These are phyloP conservation scores for Phytophthora pseudosyringae DNA, from an alignment of 352 stramenopile genomes.

Conservation along the genomic window DNA sequence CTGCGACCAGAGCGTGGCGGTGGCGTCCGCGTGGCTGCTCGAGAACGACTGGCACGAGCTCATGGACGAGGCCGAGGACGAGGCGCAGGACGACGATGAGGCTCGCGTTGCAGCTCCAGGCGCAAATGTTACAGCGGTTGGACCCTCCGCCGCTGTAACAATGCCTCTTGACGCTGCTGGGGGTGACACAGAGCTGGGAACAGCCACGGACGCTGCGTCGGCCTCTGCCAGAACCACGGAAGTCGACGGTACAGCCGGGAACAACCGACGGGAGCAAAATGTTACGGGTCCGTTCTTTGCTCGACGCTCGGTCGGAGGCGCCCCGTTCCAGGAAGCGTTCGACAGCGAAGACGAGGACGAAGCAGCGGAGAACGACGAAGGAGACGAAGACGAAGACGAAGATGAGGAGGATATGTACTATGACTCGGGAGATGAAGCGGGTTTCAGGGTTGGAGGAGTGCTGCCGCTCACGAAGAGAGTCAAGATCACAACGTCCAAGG, in stretches of 20 bases:
- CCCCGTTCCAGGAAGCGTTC: conserved; percentile 16
- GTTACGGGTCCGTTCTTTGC: neutral
- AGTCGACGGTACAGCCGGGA: no score
- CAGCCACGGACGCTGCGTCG: no score
- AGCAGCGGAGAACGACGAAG: conserved; percentile 49
- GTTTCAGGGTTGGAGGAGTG: conserved; percentile 30
- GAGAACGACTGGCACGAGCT: conserved; percentile 70
- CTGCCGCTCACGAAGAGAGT: conserved; percentile 53
- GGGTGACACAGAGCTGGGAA: no score
- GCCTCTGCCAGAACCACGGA: conserved; percentile 18
- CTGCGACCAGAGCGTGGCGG: conserved; percentile 56
- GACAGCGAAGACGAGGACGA: conserved; percentile 51
- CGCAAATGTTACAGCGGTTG: neutral
- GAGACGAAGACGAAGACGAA: conserved; percentile 58
- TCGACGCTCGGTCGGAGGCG: neutral
- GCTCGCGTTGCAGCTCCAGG: neutral
- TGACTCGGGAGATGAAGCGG: conserved; percentile 63
- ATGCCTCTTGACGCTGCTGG: no score
- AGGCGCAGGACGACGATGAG: conserved; percentile 5
- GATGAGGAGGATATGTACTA: conserved; percentile 63
- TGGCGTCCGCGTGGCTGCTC: conserved; percentile 62
- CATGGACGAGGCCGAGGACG: conserved; percentile 1
- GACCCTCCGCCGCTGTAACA: neutral
- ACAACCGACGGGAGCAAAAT: neutral
- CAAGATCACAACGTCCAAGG: conserved; percentile 46